These are phyloP conservation scores for Aureobasidium subglaciale DNA, from an alignment of 2,329 filamentous ascomycete genomes.

Conservation along the genomic window DNA sequence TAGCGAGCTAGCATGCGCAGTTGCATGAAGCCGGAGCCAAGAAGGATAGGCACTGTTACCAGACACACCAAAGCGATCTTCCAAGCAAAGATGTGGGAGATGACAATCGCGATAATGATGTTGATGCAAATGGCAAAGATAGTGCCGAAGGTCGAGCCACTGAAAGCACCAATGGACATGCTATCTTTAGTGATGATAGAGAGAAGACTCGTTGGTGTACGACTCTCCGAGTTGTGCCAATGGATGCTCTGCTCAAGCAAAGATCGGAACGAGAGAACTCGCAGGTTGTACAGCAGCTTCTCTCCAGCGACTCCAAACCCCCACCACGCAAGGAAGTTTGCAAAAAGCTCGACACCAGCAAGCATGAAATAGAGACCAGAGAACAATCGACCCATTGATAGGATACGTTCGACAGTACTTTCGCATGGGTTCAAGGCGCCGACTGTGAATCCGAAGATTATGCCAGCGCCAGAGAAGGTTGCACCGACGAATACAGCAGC, in stretches of 20 bases:
- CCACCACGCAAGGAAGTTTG: neutral
- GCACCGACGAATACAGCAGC: neutral
- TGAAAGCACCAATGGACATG: neutral
- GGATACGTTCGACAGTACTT: neutral
- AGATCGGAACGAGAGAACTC: neutral
- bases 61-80: neutral
- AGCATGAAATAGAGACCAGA: neutral
- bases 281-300: neutral
- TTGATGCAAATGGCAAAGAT: neutral
- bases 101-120: neutral
- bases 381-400: neutral
- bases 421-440: neutral
- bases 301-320: neutral
- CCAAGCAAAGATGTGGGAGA: neutral
- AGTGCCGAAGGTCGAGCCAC: neutral
- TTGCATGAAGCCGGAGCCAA: constrained; percentile 39
- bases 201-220: neutral
- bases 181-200: neutral
- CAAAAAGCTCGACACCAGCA: neutral
- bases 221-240: neutral
- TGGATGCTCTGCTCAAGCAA: neutral
- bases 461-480: neutral
- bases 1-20: constrained; percentile 47
- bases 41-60: constrained; percentile 37
- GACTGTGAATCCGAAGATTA: neutral